phyloP scores from a whole-genome alignment of 495 filamentous ascomycete species.

The Talaromyces trachyspermus region DNA sequence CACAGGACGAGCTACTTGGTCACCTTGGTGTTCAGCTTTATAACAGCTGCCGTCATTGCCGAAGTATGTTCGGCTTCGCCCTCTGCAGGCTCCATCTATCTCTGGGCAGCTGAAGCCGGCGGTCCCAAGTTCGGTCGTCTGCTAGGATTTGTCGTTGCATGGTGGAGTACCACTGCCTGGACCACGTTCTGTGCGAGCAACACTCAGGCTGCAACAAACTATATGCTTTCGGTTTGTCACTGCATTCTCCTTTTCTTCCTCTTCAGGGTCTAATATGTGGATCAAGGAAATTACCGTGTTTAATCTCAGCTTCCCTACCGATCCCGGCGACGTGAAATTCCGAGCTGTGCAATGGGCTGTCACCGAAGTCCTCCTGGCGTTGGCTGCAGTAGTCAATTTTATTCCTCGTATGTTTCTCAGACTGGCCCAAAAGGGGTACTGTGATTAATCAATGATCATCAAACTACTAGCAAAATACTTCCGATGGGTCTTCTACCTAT shows the following conservation, averaged over 20 bases:
- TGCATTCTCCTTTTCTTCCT: not conserved
- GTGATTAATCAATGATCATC: no score
- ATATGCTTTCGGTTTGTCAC: constrained; percentile 42
- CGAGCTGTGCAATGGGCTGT: constrained; percentile 50
- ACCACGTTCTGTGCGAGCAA: constrained; percentile 51
- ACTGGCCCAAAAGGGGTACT: no score
- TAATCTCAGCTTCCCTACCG: constrained; percentile 40
- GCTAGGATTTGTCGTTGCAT: constrained; percentile 48
- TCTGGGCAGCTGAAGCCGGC: constrained; percentile 51
- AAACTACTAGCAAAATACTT: constrained; percentile 34
- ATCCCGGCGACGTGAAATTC: constrained; percentile 42
- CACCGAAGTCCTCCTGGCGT: constrained; percentile 40
- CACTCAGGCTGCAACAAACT: constrained; percentile 46
- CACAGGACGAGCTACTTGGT: constrained; percentile 48
- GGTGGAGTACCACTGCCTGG: constrained; percentile 56
- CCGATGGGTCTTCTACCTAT: constrained; percentile 41
- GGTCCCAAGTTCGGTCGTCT: constrained; percentile 45
- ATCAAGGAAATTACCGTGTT: constrained; percentile 46
- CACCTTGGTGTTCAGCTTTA: constrained; percentile 49
- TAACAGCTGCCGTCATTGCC: constrained; percentile 49
- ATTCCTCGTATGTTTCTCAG: constrained; percentile 37
- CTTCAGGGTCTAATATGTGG: not conserved
- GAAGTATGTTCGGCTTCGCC: constrained; percentile 51
- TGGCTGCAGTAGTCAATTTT: constrained; percentile 38
- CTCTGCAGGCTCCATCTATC: constrained; percentile 49